phyloP scores from a whole-genome alignment of 768 basidiomycete species.

The Lactarius pseudohatsudake region DNA sequence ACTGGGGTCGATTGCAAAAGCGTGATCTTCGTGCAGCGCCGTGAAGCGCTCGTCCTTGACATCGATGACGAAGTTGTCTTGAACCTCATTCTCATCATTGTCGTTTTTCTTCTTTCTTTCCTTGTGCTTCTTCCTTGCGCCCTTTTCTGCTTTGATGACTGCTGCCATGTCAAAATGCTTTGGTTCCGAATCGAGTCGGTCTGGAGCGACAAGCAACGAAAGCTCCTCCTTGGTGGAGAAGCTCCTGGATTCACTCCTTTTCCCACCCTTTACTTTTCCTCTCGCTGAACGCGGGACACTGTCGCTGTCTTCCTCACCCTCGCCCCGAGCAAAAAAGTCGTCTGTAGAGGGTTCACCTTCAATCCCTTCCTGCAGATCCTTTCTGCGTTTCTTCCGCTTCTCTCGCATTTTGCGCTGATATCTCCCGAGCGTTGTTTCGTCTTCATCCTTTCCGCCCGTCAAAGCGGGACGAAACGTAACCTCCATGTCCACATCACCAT shows the following conservation, averaged over 20 bases:
- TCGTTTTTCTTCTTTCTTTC: slow-evolving; percentile 46
- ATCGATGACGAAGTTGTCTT: slow-evolving; percentile 81
- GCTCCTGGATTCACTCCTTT: slow-evolving; percentile 14
- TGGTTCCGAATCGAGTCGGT: slow-evolving; percentile 52
- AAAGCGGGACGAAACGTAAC: slow-evolving; percentile 93
- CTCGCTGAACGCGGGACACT: slow-evolving; percentile 29
- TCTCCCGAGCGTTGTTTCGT: slow-evolving; percentile 87
- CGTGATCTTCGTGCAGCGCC: slow-evolving; percentile 82
- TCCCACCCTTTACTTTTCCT: slow-evolving; percentile 14
- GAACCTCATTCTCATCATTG: slow-evolving; percentile 60
- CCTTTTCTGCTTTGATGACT: slow-evolving; percentile 84
- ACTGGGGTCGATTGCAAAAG: slow-evolving; percentile 93
- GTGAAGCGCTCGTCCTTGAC: slow-evolving; percentile 88
- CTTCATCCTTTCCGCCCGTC: slow-evolving; percentile 49
- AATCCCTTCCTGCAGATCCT: slow-evolving; percentile 50
- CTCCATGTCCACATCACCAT: slow-evolving; percentile 79
- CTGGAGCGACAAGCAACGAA: slow-evolving; percentile 57
- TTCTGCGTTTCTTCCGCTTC: slow-evolving; percentile 80
- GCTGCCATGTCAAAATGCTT: slow-evolving; percentile 91
- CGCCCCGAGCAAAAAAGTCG: slow-evolving; percentile 73
- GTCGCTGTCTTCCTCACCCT: slow-evolving; percentile 37
- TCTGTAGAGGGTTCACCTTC: slow-evolving; percentile 43
- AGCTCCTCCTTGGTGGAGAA: slow-evolving; percentile 62
- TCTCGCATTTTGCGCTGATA: slow-evolving; percentile 91
- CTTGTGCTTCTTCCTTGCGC: slow-evolving; percentile 42